These are phyloP conservation scores for Lepidium sativum DNA, from an alignment of 345 rosid genomes.

Conservation along the genomic window DNA sequence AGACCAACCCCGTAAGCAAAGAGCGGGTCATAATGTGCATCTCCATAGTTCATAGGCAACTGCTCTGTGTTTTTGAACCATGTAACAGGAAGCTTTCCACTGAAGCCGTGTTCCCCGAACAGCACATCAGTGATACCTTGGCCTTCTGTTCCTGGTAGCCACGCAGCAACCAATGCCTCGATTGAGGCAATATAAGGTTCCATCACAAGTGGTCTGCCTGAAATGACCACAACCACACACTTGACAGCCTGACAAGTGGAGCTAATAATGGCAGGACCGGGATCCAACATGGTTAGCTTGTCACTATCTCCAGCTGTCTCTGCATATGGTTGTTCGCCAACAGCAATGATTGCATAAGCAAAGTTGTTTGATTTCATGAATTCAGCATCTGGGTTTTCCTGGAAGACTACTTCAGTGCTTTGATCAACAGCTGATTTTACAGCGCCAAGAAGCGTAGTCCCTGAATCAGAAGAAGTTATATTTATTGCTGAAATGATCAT, in stretches of 20 bases:
- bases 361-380: conserved; percentile 63
- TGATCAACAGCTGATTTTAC: conserved; percentile 56
- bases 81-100: conserved; percentile 78
- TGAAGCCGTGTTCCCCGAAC: conserved; percentile 80
- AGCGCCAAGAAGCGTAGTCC: conserved; percentile 80
- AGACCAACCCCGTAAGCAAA: conserved; percentile 80
- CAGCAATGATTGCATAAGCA: conserved; percentile 66
- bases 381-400: conserved; percentile 51
- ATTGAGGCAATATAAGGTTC: conserved; percentile 60
- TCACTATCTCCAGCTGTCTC: conserved; percentile 73
- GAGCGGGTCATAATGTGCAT: conserved; percentile 70
- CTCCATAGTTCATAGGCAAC: conserved; percentile 85
- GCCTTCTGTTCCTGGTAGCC: conserved; percentile 98
- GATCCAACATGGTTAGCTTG: conserved; percentile 56
- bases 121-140: conserved; percentile 77
- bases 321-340: conserved; percentile 82
- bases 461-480: conserved; percentile 26
- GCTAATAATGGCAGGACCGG: conserved; percentile 53
- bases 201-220: conserved; percentile 84
- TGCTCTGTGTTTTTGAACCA: conserved; percentile 89
- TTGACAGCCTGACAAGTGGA: conserved; percentile 59
- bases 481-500: background rate
- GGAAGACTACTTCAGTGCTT: conserved; percentile 55
- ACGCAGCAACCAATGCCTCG: conserved; percentile 78
- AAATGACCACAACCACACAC: conserved; percentile 66